phyloP scores from a whole-genome alignment of 2,329 filamentous ascomycete genomes.

The Endoconidiophora laricicola region DNA sequence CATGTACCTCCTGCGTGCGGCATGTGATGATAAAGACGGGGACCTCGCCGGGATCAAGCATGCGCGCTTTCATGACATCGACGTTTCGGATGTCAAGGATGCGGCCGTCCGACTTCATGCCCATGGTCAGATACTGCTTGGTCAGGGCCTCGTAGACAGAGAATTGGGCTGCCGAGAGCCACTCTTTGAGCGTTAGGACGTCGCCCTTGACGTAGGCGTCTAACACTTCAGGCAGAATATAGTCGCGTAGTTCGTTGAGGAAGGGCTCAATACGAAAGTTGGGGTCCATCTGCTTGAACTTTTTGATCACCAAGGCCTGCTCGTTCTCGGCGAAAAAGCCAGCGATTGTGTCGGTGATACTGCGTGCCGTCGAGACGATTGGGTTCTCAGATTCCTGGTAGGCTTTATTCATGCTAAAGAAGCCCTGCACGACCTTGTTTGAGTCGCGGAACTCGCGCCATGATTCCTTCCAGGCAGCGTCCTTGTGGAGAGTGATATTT shows the following conservation, averaged over 20 bases:
- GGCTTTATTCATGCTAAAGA: slow-evolving; percentile 70
- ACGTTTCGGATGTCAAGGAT: slow-evolving; percentile 93
- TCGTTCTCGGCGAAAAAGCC: slow-evolving; percentile 99
- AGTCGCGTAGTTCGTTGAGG: slow-evolving; percentile 87
- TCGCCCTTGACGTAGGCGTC: slow-evolving; percentile 98
- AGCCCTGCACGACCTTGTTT: slow-evolving; percentile 71
- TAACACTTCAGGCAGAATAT: slow-evolving; percentile 90
- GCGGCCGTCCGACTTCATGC: slow-evolving; percentile 83
- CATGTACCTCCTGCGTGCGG: slow-evolving; percentile 92
- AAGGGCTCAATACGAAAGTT: slow-evolving; percentile 91
- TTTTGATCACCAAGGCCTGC: slow-evolving; percentile 93
- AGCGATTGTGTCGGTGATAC: slow-evolving; percentile 81
- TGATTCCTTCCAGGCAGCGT: slow-evolving; percentile 94
- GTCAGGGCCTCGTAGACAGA: slow-evolving; percentile 93
- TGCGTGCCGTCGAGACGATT: slow-evolving; percentile 77
- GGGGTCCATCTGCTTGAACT: slow-evolving; percentile 91
- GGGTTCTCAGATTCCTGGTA: slow-evolving; percentile 98
- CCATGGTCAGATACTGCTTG: slow-evolving; percentile 86
- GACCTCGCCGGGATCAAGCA: slow-evolving; percentile 71
- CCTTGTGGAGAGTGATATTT: slow-evolving; percentile 89
- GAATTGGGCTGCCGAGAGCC: slow-evolving; percentile 92
- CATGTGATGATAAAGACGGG: slow-evolving; percentile 96
- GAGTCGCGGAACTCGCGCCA: slow-evolving; percentile 91
- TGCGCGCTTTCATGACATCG: slow-evolving; percentile 65
- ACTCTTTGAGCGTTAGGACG: slow-evolving; percentile 73